These are phyloP conservation scores for Mucor piriformis DNA, from an alignment of 371 early-diverging fungal species.

Conservation along the genomic window DNA sequence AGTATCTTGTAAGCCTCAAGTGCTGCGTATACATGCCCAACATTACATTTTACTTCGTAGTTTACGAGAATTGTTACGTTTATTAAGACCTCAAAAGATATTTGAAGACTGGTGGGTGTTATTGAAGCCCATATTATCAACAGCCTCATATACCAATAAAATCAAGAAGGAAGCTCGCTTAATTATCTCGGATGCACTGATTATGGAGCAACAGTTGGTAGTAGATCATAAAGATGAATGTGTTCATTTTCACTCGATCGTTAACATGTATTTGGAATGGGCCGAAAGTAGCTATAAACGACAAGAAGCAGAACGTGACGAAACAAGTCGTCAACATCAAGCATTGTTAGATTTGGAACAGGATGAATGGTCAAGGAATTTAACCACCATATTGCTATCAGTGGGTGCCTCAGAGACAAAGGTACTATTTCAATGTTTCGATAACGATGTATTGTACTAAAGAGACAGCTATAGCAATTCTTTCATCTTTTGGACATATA, in stretches of 20 bases:
- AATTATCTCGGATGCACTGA: slow-evolving; percentile 39
- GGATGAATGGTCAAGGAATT: slow-evolving; percentile 51
- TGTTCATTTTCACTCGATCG: slow-evolving; percentile 29
- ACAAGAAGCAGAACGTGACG: slow-evolving; percentile 25
- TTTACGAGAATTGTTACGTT: slow-evolving; percentile 37
- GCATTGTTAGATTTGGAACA: slow-evolving; percentile 46
- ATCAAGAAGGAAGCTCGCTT: slow-evolving; percentile 38
- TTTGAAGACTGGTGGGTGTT: slow-evolving; percentile 38
- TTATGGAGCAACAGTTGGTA: slow-evolving; percentile 32
- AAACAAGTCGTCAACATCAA: slow-evolving; percentile 32
- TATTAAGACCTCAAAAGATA: slow-evolving; percentile 35
- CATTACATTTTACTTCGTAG: slow-evolving; percentile 42
- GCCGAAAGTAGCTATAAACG: slow-evolving; percentile 31
- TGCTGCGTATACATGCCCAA: slow-evolving; percentile 30
- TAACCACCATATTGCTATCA: slow-evolving; percentile 33
- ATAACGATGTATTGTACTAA: too few species aligned
- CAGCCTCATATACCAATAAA: slow-evolving; percentile 37
- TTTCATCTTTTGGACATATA: slow-evolving; percentile 57
- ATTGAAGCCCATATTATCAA: slow-evolving; percentile 36
- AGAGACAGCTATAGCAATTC: slow-evolving; percentile 36
- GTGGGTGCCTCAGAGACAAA: slow-evolving; percentile 52
- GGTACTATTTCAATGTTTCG: slow-evolving; percentile 17
- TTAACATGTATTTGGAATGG: slow-evolving; percentile 41
- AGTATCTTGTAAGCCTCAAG: slow-evolving; percentile 33
- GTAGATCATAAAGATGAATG: slow-evolving; percentile 5